Base-by-base conservation (phyloP, 768 basidiomycete species). In the Strobilomyces echinocephalus region DNA sequence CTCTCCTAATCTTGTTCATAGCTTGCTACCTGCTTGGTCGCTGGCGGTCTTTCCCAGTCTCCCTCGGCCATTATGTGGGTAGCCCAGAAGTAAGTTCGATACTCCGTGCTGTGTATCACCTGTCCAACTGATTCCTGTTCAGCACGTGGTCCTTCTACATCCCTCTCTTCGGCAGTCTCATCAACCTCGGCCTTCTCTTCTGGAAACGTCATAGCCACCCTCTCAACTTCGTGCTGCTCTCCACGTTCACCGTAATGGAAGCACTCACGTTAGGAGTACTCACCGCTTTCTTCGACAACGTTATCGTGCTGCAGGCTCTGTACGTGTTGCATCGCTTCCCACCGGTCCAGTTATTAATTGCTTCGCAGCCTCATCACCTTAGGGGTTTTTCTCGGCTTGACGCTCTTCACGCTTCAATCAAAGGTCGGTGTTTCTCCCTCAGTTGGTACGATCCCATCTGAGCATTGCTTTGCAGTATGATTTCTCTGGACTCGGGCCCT, bases 171-270 rank as follows among this genome's bases (percentile, higher is more conserved):
- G 90, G 85, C 20, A 87, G 90, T 20, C 73, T 97, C 54, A 69
- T 88, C 62, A 88, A 87, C 56, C 82, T 97, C 28, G 84, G 85
- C 1, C 71, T 90, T 34, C 79, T 94, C 5, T 95, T 83, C 75
- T 95, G 88, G 88, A 95, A 97, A 72, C 85, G 95, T 52, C 94
- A 95, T 70, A 83, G 81, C 66, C 84, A 91, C 68, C 95, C 95
- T 21, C 74, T 82, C 68, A 99, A 99, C 71, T 76, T 95, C 54
- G 76, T 91, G 43, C 75, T 97, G 28, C 76, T 99, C 35, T 82
- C 85, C 18, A 76, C 87, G 2, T 99, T 98, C 72, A 99, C 97
- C 9, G 64, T 89, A 21, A 77, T 95, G 76, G 97, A 99, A 71
- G 87, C 91, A 6, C 85, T 91, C 67, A 86, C 92, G 11, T 76